Evolutionary conservation across 768 basidiomycete genomes (phyloP).

Genomic region (Psilocybe cubensis): DNA sequence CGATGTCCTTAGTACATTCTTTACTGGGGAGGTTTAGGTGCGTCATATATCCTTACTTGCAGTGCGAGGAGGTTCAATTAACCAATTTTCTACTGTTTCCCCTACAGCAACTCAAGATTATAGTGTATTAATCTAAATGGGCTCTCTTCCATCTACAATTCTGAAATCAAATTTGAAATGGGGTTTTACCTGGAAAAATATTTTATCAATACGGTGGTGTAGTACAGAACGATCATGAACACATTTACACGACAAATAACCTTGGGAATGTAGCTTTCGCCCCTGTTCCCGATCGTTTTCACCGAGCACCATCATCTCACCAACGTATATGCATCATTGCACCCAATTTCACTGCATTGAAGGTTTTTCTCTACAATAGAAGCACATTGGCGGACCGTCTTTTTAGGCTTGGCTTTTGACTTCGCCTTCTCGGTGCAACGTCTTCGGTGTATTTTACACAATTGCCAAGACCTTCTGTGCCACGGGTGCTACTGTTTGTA

Average conservation of each 20-base stretch:
- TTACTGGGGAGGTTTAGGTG: not conserved
- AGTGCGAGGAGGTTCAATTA: no score
- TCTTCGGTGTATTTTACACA: not conserved
- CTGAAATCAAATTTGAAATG: no score
- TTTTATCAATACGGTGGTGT: no score
- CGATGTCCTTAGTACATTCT: not conserved
- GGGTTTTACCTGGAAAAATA: no score
- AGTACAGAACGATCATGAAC: no score
- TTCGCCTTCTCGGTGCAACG: not conserved
- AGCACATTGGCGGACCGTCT: not conserved
- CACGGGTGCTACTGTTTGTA: not conserved
- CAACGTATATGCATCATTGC: not conserved
- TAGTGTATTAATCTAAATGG: no score
- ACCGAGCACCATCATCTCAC: not conserved
- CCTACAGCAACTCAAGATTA: no score
- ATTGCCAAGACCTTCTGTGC: not conserved
- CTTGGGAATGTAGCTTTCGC: not conserved
- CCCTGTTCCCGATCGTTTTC: not conserved
- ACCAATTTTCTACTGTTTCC: no score
- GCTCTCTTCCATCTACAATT: no score
- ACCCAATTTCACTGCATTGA: not conserved
- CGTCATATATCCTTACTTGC: no score
- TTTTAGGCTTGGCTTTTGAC: constrained; percentile 1
- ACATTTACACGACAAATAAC: not conserved
- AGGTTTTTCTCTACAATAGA: not conserved